Conservation (phyloP, 1,284 basidiomycete genomes). For the Melampsora americana region DNA sequence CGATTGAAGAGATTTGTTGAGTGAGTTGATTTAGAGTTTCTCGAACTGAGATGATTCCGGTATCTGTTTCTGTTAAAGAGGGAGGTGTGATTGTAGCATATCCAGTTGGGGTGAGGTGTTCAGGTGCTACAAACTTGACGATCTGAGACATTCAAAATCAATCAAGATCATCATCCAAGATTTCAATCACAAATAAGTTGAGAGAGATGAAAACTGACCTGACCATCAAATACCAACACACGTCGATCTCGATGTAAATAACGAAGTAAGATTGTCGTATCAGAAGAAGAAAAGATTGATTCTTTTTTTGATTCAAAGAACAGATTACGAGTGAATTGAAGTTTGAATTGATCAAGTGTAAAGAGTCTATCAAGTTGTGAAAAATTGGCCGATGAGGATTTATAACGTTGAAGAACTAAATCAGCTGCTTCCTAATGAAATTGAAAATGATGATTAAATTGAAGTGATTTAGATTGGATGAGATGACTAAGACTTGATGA, state of each 20-base stretch:
- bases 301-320: not conserved
- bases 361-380: conserved; percentile 39
- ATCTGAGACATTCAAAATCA: conserved; percentile 10
- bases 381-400: conserved; percentile 8
- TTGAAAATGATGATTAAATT: not conserved
- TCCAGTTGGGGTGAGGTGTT: conserved; percentile 2
- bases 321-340: conserved; percentile 13
- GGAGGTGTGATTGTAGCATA: conserved; percentile 9
- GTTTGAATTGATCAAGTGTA: conserved; percentile 27
- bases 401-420: conserved; percentile 27
- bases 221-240: conserved; percentile 21
- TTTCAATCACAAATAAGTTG: not conserved
- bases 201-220: not conserved
- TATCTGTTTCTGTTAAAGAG: conserved; percentile 23
- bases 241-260: conserved; percentile 35
- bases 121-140: conserved; percentile 31
- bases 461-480: not conserved
- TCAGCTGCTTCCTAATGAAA: conserved; percentile 26
- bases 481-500: too few relatives aligned
- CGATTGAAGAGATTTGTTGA: conserved; percentile 27
- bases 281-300: conserved; percentile 14
- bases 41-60: conserved; percentile 30
- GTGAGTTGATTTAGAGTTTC: conserved; percentile 29
- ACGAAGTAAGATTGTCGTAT: conserved; percentile 8
- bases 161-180: not conserved